Percentiles rank a stretch among this genome's conserved stretches.
Evolutionary conservation across 2,329 filamentous ascomycete species (phyloP).

Genomic region (Aspergillus bombycis): DNA sequence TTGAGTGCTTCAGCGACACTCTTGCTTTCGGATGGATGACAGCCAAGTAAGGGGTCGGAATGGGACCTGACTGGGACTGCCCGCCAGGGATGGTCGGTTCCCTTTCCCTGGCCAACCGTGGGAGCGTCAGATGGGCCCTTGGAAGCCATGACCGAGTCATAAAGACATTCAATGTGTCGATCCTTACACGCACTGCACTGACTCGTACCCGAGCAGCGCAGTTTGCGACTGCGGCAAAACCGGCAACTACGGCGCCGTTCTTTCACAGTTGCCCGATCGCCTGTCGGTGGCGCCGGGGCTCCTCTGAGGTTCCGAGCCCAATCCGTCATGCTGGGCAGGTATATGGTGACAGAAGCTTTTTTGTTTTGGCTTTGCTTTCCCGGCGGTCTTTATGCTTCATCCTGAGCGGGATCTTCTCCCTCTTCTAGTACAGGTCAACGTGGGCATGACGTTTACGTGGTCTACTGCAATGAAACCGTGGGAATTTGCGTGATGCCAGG

Average conservation of each 20-base stretch:
- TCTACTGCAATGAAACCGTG: not conserved
- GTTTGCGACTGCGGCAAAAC: slow-evolving; percentile 10
- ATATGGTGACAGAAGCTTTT: not conserved
- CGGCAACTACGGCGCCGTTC: slow-evolving; percentile 6
- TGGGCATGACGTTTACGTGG: too few relatives aligned
- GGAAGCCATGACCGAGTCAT: not conserved
- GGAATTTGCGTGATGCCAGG: not conserved
- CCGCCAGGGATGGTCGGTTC: not conserved
- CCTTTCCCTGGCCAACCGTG: not conserved
- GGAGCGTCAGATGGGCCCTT: slow-evolving; percentile 1
- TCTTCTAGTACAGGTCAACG: too few relatives aligned
- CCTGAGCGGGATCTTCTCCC: too few relatives aligned
- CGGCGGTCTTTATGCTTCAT: not conserved
- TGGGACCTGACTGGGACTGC: not conserved
- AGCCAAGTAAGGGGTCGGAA: too few relatives aligned
- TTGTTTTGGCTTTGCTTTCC: not conserved
- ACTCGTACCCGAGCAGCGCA: slow-evolving; percentile 7
- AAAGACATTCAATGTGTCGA: slow-evolving; percentile 6
- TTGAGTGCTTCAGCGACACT: too few relatives aligned
- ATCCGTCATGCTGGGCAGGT: not conserved
- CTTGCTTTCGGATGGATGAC: too few relatives aligned
- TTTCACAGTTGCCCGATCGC: too few relatives aligned
- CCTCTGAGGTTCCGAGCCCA: not conserved
- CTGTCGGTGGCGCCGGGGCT: too few relatives aligned
- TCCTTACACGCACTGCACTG: slow-evolving; percentile 8